Evolutionary conservation across 257 asterid species (phyloP).

Genomic region (Scutellaria galericulata): DNA sequence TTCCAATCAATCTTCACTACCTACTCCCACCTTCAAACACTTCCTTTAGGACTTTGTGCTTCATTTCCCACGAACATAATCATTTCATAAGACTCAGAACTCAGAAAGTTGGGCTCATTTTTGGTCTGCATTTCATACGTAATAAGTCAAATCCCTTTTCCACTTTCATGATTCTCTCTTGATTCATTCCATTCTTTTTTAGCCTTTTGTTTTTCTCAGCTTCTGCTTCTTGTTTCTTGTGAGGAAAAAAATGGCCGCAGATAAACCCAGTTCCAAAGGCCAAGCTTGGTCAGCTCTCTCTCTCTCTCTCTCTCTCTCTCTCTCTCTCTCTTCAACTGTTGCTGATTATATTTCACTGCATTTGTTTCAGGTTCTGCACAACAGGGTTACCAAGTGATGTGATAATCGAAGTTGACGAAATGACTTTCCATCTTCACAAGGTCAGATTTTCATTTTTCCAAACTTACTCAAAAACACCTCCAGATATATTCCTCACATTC

Average conservation of each 20-base stretch:
- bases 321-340: constrained; percentile 21
- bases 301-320: not conserved
- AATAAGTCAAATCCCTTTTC: constrained; percentile 32
- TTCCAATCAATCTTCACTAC: constrained; percentile 33
- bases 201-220: constrained; percentile 3
- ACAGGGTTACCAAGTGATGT: constrained; percentile 94
- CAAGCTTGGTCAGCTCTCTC: constrained; percentile 78
- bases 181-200: constrained; percentile 17
- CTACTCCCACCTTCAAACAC: constrained; percentile 35
- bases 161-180: constrained; percentile 53
- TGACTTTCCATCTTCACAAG: constrained; percentile 97
- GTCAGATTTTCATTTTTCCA: constrained; percentile 36
- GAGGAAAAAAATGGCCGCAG: constrained; percentile 61
- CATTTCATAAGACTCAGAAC: constrained; percentile 48
- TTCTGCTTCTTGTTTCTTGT: constrained; percentile 1
- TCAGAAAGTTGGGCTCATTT: constrained; percentile 42
- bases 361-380: constrained; percentile 83
- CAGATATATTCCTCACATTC: not conserved
- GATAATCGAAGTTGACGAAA: constrained; percentile 75
- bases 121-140: constrained; percentile 28
- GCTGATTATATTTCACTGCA: constrained; percentile 3
- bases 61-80: constrained; percentile 49
- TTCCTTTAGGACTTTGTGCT: constrained; percentile 32
- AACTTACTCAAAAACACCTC: not conserved
- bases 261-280: constrained; percentile 75